Conservation (phyloP, 2,329 filamentous ascomycete genomes). For the Monilinia aucupariae region DNA sequence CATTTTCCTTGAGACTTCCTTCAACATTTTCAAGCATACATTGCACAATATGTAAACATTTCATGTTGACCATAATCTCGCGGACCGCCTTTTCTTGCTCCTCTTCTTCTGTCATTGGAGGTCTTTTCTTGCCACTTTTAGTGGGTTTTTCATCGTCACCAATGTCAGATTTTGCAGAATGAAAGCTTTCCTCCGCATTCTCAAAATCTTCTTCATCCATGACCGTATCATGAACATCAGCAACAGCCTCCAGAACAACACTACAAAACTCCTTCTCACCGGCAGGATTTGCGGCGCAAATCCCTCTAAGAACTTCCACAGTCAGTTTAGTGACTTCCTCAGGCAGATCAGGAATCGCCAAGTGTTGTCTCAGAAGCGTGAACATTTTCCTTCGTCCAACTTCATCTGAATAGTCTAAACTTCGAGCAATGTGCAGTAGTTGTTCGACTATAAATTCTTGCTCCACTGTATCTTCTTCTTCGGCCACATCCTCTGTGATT, state of each 20-base stretch:
- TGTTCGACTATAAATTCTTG: constrained; percentile 96
- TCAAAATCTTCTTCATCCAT: constrained; percentile 57
- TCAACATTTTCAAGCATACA: constrained; percentile 95
- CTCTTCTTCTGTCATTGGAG: constrained; percentile 56
- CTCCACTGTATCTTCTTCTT: constrained; percentile 77
- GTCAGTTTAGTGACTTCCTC: constrained; percentile 89
- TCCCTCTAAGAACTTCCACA: constrained; percentile 73
- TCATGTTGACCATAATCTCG: constrained; percentile 96
- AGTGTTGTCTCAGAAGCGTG: constrained; percentile 74
- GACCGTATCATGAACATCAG: constrained; percentile 94
- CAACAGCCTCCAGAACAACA: constrained; percentile 85
- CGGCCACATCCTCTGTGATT: constrained; percentile 51
- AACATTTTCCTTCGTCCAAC: constrained; percentile 96
- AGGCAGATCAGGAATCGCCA: constrained; percentile 81
- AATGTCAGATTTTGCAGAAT: constrained; percentile 83
- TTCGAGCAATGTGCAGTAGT: constrained; percentile 83
- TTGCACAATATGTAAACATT: constrained; percentile 93
- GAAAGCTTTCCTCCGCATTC: constrained; percentile 78
- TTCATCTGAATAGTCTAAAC: constrained; percentile 95
- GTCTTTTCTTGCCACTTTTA: constrained; percentile 39
- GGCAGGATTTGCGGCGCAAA: constrained; percentile 68
- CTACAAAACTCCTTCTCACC: constrained; percentile 80
- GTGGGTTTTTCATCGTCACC: constrained; percentile 58
- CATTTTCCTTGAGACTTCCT: constrained; percentile 81
- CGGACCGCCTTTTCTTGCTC: constrained; percentile 70